Evolutionary conservation across 768 basidiomycete genomes (phyloP).

Genomic region (Rhodocollybia butyracea): DNA sequence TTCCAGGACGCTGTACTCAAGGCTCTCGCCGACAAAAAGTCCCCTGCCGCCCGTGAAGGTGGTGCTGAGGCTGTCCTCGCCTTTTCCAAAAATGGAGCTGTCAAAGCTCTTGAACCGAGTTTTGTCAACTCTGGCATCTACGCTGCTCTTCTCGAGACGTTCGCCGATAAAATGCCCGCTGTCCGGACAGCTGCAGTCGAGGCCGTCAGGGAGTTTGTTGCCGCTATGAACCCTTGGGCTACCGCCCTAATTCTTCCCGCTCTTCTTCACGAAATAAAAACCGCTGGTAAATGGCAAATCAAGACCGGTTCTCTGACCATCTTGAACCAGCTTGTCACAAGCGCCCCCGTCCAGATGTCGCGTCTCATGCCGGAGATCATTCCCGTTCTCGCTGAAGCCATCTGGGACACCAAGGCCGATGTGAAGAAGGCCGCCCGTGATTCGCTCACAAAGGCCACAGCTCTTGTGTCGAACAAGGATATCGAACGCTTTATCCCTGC

Average conservation of each 20-base stretch:
- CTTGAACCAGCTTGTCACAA: constrained; percentile 83
- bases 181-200: constrained; percentile 83
- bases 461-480: constrained; percentile 97
- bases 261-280: constrained; percentile 90
- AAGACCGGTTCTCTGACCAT: constrained; percentile 84
- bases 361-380: constrained; percentile 93
- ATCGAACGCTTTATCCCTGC: constrained; percentile 96
- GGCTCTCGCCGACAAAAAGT: constrained; percentile 95
- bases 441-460: constrained; percentile 91
- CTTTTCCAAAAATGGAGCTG: constrained; percentile 66
- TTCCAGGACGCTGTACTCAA: constrained; percentile 75
- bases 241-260: constrained; percentile 77
- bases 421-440: constrained; percentile 98
- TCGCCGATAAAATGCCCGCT: constrained; percentile 92
- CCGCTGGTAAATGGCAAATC: constrained; percentile 96
- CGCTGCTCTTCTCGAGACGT: constrained; percentile 81
- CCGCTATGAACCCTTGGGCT: constrained; percentile 88
- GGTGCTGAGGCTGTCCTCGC: constrained; percentile 70
- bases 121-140: constrained; percentile 88
- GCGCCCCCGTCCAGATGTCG: constrained; percentile 79
- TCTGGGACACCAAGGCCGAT: constrained; percentile 98
- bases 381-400: constrained; percentile 89
- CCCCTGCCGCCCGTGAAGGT: constrained; percentile 85
- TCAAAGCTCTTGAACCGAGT: constrained; percentile 82
- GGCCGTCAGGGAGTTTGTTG: constrained; percentile 73